Base-by-base conservation (phyloP, 345 rosid genomes). In the Rubroshorea leprosula region DNA sequence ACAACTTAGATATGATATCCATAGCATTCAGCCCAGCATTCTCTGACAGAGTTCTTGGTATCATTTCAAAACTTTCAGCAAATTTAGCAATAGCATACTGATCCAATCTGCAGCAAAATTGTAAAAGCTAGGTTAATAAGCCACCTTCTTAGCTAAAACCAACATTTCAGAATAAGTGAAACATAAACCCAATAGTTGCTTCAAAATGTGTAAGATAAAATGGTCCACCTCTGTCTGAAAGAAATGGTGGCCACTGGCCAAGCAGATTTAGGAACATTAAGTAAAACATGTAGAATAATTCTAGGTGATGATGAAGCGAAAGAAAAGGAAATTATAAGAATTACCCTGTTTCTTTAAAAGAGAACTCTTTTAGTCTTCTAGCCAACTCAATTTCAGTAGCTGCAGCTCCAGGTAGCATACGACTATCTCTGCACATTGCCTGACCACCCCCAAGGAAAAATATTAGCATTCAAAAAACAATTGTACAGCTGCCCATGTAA, bases 351-450 rank as follows among this genome's bases (percentile, higher is more conserved):
- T 90, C 96, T 69, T 81, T 89, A 60, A 85, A 81, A 68, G 97
- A 86, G 60, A 78, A 90, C 58, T 94, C 99, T 79, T 85, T 90
- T 70, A 94, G 68, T 75, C 89, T 85, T 74, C 84, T 87, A 65
- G 96, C 97, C 69, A 94, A 73, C 72, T 94, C 99, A 52, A 90
- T 90, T 71, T 94, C 99, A 9, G 97, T 82, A 57, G 96, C 97
- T 48, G 97, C 95, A 66, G 90, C 99, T 68, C 96, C 97, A 48
- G 97, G 97, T 51, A 90, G 76, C 2, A 76, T 80, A 54, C 99
- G 92, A 62, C 97, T 87, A 63, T 94, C 97, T 80, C 80, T 94
- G 75, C 97, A 94, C 97, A 90, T 94, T 47, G 97, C 95, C 97
- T 94, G 81, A 44, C 38, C 51, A 52, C 41, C 41, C 41, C 41